These are phyloP conservation scores for Xylaria hypoxylon DNA, from an alignment of 2,329 filamentous ascomycete species.

Conservation along the genomic window DNA sequence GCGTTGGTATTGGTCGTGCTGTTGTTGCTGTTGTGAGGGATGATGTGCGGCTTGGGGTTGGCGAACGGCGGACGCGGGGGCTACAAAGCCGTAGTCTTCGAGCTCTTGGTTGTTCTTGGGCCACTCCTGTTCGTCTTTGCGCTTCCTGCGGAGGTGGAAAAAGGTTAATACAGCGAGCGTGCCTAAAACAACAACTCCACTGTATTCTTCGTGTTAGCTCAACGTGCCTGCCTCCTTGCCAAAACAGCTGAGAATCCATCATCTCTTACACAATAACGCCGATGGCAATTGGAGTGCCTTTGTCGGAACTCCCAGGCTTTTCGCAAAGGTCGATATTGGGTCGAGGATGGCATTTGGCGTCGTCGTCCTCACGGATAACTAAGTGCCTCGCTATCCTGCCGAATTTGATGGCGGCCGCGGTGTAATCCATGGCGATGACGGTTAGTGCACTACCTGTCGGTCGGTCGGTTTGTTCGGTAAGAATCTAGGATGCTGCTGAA, in stretches of 20 bases:
- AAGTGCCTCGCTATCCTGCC: constrained; percentile 40
- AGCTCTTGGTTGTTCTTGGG: constrained; percentile 50
- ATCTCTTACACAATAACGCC: constrained; percentile 44
- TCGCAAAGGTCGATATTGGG: constrained; percentile 49
- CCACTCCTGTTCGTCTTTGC: constrained; percentile 46
- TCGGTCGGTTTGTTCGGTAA: background rate
- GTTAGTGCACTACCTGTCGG: background rate
- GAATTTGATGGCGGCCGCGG: constrained; percentile 28
- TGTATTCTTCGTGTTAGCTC: constrained; percentile 32
- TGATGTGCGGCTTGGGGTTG: constrained; percentile 21
- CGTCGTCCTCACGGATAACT: constrained; percentile 37
- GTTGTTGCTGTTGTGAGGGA: constrained; percentile 6
- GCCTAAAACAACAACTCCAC: constrained; percentile 41
- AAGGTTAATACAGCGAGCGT: constrained; percentile 40
- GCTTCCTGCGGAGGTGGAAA: constrained; percentile 46
- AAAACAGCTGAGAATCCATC: background rate
- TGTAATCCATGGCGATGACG: constrained; percentile 34
- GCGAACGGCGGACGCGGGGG: constrained; percentile 30
- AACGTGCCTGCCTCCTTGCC: too few species aligned
- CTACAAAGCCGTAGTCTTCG: constrained; percentile 48
- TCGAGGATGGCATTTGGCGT: constrained; percentile 43
- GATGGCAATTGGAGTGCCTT: constrained; percentile 42
- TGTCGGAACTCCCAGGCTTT: constrained; percentile 42
- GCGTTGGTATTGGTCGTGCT: constrained; percentile 17
- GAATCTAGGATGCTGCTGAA: background rate